Conservation (phyloP, 352 stramenopile species). For the Phytophthora constricta region DNA sequence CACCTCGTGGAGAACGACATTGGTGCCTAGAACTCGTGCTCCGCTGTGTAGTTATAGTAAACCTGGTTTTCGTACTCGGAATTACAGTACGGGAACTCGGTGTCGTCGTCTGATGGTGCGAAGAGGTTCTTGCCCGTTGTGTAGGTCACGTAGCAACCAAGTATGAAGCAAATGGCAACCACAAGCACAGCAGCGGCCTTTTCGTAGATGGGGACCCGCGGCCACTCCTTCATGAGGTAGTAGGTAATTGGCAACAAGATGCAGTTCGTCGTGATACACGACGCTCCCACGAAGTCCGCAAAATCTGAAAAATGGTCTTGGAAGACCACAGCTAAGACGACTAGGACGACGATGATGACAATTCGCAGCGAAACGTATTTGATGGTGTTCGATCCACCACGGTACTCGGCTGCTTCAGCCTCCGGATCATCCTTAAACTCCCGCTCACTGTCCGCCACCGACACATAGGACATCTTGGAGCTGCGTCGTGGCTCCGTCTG, state of each 20-base stretch:
- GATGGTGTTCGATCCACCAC: slow-evolving; percentile 35
- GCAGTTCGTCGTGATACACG: slow-evolving; percentile 43
- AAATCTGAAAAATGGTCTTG: slow-evolving; percentile 49
- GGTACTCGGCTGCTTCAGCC: slow-evolving; percentile 44
- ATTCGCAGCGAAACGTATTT: slow-evolving; percentile 49
- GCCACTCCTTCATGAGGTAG: slow-evolving; percentile 36
- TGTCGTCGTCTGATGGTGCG: neutral
- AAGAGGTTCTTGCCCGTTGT: neutral
- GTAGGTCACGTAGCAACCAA: slow-evolving; percentile 2
- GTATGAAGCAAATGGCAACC: slow-evolving; percentile 9
- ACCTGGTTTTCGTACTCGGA: slow-evolving; percentile 23
- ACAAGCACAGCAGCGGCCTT: neutral
- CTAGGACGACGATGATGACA: slow-evolving; percentile 46
- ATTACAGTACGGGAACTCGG: neutral
- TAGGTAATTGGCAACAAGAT: slow-evolving; percentile 49
- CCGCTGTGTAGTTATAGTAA: slow-evolving; percentile 26
- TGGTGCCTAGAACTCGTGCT: neutral
- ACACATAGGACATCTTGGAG: slow-evolving; percentile 54
- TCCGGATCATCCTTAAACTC: slow-evolving; percentile 30
- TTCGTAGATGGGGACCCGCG: neutral
- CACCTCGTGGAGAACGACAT: too few species aligned
- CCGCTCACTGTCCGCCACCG: slow-evolving; percentile 38
- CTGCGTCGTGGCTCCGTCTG: slow-evolving; percentile 27
- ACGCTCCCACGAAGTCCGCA: slow-evolving; percentile 44
- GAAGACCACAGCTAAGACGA: slow-evolving; percentile 40